Conservation (phyloP, 139 green algal genomes). For the Volvox reticuliferus region DNA sequence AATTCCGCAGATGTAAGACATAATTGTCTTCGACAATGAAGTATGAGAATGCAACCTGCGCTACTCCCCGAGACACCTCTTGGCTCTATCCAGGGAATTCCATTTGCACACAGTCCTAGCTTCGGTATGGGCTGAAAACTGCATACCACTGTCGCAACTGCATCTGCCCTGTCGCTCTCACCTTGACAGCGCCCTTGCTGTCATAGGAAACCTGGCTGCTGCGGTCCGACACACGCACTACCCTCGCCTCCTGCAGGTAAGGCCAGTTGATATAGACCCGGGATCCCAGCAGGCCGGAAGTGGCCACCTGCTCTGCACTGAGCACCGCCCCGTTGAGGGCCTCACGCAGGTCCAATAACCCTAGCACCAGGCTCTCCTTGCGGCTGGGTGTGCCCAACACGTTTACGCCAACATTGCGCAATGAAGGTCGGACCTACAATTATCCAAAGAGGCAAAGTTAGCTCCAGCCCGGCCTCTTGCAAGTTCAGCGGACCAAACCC, state of each 20-base stretch:
- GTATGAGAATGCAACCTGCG: no score
- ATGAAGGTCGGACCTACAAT: slow-evolving; percentile 25
- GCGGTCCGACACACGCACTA: slow-evolving; percentile 63
- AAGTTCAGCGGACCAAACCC: no score
- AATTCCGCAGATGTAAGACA: no score
- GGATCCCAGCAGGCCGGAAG: slow-evolving; percentile 68
- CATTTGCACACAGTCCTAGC: no score
- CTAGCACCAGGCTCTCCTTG: slow-evolving; percentile 87
- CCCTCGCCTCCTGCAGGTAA: slow-evolving; percentile 82
- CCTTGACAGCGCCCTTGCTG: slow-evolving; percentile 27
- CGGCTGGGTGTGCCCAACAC: slow-evolving; percentile 86
- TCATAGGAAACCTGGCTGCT: neutral
- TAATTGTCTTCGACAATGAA: no score
- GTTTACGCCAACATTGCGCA: slow-evolving; percentile 75
- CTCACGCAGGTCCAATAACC: slow-evolving; percentile 65
- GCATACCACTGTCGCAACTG: no score
- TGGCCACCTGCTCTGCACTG: slow-evolving; percentile 49
- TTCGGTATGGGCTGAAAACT: no score
- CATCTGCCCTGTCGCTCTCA: neutral
- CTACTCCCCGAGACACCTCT: no score
- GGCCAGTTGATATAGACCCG: slow-evolving; percentile 91
- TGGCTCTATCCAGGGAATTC: no score
- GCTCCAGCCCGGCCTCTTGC: no score
- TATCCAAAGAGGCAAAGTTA: no score
- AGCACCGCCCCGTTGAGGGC: slow-evolving; percentile 40